Evolutionary conservation across 139 green algal genomes (phyloP), one percentile per base, ranked within the genome.

Genomic region (Volvox africanus): DNA sequence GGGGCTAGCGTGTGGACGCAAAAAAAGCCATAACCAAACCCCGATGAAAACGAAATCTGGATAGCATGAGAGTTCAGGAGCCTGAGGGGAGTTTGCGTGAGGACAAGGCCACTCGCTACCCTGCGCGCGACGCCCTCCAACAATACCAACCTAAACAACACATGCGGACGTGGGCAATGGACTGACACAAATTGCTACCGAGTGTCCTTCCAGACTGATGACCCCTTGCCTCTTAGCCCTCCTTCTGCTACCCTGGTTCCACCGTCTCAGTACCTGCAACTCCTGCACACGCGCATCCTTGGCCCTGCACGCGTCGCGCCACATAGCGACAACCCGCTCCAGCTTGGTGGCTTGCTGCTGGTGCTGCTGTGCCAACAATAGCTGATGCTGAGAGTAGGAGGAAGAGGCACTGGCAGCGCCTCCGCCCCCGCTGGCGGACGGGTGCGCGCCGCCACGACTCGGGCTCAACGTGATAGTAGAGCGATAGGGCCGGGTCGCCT

Each of bases 241-340:
- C 65, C 6, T 73, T 28, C 11, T 73, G 21, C 5, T 73, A 73
- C 24, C 11, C 24, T 16, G 9, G 24, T 2, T 73, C 65, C 65
- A 6, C 65, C 24, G 5, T 17, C 78, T 26, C 36, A 24, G 2
- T 30, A 86, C 76, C 87, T 91, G 87, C 33, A 91, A 36, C 87
- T 91, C 87, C 76, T 86, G 87, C 50, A 91, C 17, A 9, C 76
- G 76, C 1, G 61, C 76, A 28, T 91, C 87, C 76, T 86, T 86
- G 76, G 87, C 87, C 17, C 87, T 35, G 61, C 87, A 91, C 32
- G 87, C 87, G 87, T 91, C 87, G 18, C 61, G 28, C 87, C 87
- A 91, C 87, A 86, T 79, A 3, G 75, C 76, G 24, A 86, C 87
- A 30, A 91, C 87, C 1, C 87, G 87, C 33, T 91, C 87, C 61